Evolutionary conservation across 305 asterid species (phyloP).

Genomic region (Salvia sclarea): DNA sequence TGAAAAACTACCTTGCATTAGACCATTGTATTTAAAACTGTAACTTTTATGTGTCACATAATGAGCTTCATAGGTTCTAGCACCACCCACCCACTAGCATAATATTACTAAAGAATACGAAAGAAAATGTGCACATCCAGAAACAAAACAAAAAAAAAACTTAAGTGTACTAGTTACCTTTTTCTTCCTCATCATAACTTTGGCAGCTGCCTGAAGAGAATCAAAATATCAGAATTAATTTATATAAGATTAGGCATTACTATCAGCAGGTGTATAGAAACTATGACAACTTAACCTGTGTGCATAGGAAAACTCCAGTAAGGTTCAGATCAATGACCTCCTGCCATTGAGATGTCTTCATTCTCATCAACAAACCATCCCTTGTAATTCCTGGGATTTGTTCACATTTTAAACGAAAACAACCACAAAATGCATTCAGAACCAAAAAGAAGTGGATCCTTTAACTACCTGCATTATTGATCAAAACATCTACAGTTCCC

Average conservation of each 20-base stretch:
- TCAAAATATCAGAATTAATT: slow-evolving; percentile 28
- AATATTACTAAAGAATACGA: not conserved
- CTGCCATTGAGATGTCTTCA: slow-evolving; percentile 92
- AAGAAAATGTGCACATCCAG: slow-evolving; percentile 3
- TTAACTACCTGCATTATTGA: slow-evolving; percentile 81
- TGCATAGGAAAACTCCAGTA: slow-evolving; percentile 90
- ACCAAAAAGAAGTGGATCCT: slow-evolving; percentile 15
- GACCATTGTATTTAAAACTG: slow-evolving; percentile 16
- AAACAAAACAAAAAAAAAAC: slow-evolving; percentile 8
- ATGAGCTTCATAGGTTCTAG: not conserved
- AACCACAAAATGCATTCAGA: slow-evolving; percentile 17
- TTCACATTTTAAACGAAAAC: not conserved
- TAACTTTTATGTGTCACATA: slow-evolving; percentile 8
- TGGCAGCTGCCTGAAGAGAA: slow-evolving; percentile 84
- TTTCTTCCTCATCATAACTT: slow-evolving; percentile 92
- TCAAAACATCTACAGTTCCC: slow-evolving; percentile 87
- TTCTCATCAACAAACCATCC: slow-evolving; percentile 95
- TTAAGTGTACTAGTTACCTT: slow-evolving; percentile 53
- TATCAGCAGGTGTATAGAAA: slow-evolving; percentile 8
- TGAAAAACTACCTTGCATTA: slow-evolving; percentile 16
- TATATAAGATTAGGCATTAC: slow-evolving; percentile 13
- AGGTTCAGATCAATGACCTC: slow-evolving; percentile 96
- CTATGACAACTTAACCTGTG: slow-evolving; percentile 56
- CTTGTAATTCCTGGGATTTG: slow-evolving; percentile 80
- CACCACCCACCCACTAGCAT: not conserved